Percentiles rank a stretch among this genome's conserved stretches.
These are phyloP conservation scores for Fusarium torulosum DNA, from an alignment of 2,329 filamentous ascomycete species.

Conservation along the genomic window DNA sequence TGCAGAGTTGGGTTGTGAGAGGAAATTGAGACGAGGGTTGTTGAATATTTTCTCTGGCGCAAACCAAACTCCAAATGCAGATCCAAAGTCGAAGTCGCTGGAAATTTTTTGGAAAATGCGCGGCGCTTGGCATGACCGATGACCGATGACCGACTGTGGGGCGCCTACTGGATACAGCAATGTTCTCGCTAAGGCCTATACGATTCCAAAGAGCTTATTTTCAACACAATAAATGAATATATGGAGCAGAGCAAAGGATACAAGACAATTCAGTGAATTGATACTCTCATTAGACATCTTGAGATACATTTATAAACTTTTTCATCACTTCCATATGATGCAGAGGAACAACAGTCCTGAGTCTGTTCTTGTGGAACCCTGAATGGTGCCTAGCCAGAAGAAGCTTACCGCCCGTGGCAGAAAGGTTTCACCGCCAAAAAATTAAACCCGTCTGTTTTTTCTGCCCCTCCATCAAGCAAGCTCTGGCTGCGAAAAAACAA, in stretches of 20 bases:
- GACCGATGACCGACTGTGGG: conserved; percentile 39
- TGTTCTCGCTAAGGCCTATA: not conserved
- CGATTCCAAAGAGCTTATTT: too few species aligned
- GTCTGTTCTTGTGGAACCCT: not conserved
- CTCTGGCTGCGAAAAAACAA: conserved; percentile 23
- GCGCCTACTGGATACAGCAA: not conserved
- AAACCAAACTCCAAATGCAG: conserved; percentile 1
- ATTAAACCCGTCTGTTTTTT: conserved; percentile 40
- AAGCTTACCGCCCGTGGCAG: conserved; percentile 46
- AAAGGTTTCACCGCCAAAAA: conserved; percentile 53
- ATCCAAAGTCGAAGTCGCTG: conserved; percentile 28
- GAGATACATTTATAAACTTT: too few species aligned
- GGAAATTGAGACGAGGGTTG: conserved; percentile 4
- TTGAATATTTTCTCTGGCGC: conserved; percentile 28
- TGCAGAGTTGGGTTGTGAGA: conserved; percentile 2
- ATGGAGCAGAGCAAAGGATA: too few species aligned
- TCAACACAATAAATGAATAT: too few species aligned
- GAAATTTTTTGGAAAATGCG: conserved; percentile 47
- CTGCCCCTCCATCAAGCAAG: conserved; percentile 48
- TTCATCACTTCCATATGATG: too few species aligned
- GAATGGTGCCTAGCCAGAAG: not conserved
- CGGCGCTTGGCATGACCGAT: conserved; percentile 41
- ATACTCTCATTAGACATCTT: too few species aligned
- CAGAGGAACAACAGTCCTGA: too few species aligned
- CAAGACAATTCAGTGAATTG: too few species aligned